Evolutionary conservation across 2,329 filamentous ascomycete species (phyloP), one percentile per base, ranked within the genome.

Genomic region (Neopestalotiopsis rosae): DNA sequence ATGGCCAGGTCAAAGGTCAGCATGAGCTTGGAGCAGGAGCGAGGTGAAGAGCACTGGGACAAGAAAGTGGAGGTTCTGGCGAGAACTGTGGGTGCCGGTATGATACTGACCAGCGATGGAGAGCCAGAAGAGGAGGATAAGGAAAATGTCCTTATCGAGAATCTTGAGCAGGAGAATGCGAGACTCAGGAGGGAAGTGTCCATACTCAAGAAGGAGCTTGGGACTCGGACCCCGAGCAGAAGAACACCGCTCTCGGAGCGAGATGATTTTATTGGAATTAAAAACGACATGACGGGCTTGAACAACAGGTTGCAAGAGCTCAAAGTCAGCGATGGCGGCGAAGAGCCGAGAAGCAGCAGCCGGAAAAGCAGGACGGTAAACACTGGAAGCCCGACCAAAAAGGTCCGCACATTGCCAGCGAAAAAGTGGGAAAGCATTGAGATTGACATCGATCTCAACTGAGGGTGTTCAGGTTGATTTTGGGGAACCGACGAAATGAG

Each of bases 41-140:
- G 90, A 59, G 90, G 90, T 66, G 94, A 97, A 70, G 93, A 93
- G 77, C 94, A 97, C 79, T 88, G 96, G 77, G 95, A 98, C 79
- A 89, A 89, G 72, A 99, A 99, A 82, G 87, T 97, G 7, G 95
- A 94, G 69, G 86, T 94, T 28, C 81, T 93, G 42, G 87, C 89
- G 67, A 83, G 88, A 66, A 87, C 88, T 14, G 83, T 87, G 73
- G 82, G 81, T 72, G 85, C 80, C 80, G 83, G 74, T 20, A 68
- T 74, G 24, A 74, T 74, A 4, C 79, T 76, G 72, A 74, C 72
- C 10, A 81, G 86, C 52, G 81, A 84, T 65, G 79, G 84, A 40
- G 84, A 87, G 1, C 77, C 78, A 9, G 81, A 81, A 10, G 81
- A 85, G 12, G 82, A 85, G 7, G 82, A 89, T 71, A 91, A 92